These are phyloP conservation scores for Aspergillus egyptiacus DNA, from an alignment of 495 filamentous ascomycete genomes.

Conservation along the genomic window DNA sequence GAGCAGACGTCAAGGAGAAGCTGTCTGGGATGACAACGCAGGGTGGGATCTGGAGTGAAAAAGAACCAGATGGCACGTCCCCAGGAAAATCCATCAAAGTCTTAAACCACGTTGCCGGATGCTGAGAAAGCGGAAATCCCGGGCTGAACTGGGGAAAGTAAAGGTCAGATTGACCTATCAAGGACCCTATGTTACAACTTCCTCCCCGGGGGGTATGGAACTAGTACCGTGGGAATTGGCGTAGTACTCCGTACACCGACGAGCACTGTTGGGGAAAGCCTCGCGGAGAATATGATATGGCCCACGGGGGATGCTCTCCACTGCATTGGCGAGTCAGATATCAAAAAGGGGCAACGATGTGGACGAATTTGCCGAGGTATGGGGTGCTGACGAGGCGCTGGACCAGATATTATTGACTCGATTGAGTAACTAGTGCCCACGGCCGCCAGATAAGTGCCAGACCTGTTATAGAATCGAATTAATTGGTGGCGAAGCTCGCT, in stretches of 20 bases:
- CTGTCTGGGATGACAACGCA: not conserved
- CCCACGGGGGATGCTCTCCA: not conserved
- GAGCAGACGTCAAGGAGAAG: not conserved
- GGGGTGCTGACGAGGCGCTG: not conserved
- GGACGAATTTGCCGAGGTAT: not conserved
- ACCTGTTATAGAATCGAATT: not conserved
- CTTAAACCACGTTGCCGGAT: not conserved
- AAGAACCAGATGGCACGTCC: not conserved
- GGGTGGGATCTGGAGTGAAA: not conserved
- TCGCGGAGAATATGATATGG: not conserved
- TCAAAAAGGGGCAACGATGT: not conserved
- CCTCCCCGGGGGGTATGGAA: not conserved
- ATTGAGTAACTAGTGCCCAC: not conserved
- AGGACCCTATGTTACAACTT: not conserved
- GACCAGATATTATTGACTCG: not conserved
- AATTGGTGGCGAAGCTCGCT: not conserved
- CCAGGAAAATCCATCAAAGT: not conserved
- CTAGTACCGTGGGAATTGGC: not conserved
- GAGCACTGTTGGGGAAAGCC: not conserved
- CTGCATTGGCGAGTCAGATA: not conserved
- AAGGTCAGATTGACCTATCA: not conserved
- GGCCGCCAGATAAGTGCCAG: not conserved
- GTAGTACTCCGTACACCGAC: not conserved
- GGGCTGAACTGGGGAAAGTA: not conserved
- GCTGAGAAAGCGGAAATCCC: constrained; percentile 1